phyloP scores from a whole-genome alignment of 2,329 filamentous ascomycete species.

The Cladophialophora chaetospira region DNA sequence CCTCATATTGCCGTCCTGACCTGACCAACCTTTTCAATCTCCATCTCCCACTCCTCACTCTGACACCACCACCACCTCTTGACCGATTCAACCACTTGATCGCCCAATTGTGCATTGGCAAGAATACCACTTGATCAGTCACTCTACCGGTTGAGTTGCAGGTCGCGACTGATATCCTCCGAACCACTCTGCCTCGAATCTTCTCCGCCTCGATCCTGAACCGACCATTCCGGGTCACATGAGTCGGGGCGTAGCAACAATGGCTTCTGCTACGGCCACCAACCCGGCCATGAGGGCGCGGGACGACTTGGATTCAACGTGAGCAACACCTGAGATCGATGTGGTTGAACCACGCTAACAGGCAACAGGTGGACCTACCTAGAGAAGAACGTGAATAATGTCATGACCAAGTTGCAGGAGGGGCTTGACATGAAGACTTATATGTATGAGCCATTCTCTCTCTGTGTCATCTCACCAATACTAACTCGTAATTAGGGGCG shows the following conservation, averaged over 20 bases:
- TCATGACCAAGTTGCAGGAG: slow-evolving; percentile 89
- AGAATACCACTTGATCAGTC: too few species aligned
- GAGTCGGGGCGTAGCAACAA: too few species aligned
- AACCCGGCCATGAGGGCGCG: slow-evolving; percentile 32
- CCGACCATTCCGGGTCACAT: too few species aligned
- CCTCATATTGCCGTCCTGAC: too few species aligned
- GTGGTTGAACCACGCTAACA: background rate
- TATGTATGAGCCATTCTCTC: slow-evolving; percentile 49
- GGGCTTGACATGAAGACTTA: slow-evolving; percentile 87
- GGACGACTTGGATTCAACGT: slow-evolving; percentile 64
- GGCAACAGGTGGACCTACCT: slow-evolving; percentile 79
- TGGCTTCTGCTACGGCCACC: slow-evolving; percentile 28
- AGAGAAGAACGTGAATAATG: slow-evolving; percentile 81
- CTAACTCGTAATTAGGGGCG: slow-evolving; percentile 18
- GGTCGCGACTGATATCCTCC: too few species aligned
- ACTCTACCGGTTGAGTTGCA: background rate
- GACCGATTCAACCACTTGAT: too few species aligned
- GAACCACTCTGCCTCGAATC: background rate
- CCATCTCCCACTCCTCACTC: too few species aligned
- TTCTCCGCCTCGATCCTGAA: background rate
- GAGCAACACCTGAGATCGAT: slow-evolving; percentile 35
- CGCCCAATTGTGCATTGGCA: too few species aligned
- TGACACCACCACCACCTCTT: too few species aligned
- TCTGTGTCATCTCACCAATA: slow-evolving; percentile 52
- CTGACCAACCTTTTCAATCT: too few species aligned